Evolutionary conservation across 192 early-diverging fungal genomes (phyloP), one percentile per base, ranked within the genome.

Genomic region (Gigaspora rosea): DNA sequence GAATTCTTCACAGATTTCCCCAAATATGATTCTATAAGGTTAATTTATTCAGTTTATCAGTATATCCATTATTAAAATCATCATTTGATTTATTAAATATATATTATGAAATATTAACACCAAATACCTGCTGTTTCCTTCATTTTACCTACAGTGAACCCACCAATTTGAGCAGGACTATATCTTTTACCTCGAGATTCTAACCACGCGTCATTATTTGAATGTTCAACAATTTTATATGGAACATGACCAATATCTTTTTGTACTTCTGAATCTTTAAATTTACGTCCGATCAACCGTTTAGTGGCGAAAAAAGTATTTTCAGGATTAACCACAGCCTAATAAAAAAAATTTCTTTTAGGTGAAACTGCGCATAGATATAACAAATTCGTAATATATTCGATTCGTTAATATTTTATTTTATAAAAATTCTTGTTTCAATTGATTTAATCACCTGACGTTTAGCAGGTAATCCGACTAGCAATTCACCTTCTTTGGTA

Each of bases 171-270:
- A 0, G 95, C 87, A 8, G 97, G 97, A 73, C 92, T 94, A 90
- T 98, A 99, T 82, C 87, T 93, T 84, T 99, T 96, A 18, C 95
- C 97, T 71, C 92, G 88, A 15, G 95, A 91, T 83, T 97, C 94
- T 13, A 99, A 91, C 96, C 96, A 98, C n/a, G 96, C 97, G 82
- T 99, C 96, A 20, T 96, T 96, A 85, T 99, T 99, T 77, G 80
- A 88, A 85, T 98, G 96, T 75, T 91, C 89, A 52, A 99, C 86
- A 81, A 99, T 99, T 85, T 95, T 95, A 92, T 93, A 99, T 1
- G 96, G 90, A 9, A 97, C 94, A 61, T 90, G 90, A 81, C 92
- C 92, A 80, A 95, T 92, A 77, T 98, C 96, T 64, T 90, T 83
- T 84, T 98, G 92, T 12, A 99, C 96, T 72, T 91, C 93, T 10